These are phyloP conservation scores for Pichia cactophila DNA, from an alignment of 1,139 yeast genomes.

Conservation along the genomic window DNA sequence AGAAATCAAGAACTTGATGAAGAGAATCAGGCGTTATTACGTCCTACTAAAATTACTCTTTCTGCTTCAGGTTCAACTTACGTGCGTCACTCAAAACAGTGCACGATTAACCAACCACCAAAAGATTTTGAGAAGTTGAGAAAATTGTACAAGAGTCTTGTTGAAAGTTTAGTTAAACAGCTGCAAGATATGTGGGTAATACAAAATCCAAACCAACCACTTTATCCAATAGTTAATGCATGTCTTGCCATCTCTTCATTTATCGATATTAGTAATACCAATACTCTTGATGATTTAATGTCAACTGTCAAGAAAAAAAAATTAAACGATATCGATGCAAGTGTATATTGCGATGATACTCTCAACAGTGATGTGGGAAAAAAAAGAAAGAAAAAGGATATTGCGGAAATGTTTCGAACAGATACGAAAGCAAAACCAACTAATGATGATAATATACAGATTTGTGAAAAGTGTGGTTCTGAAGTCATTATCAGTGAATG, in stretches of 20 bases:
- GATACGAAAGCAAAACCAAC: background rate
- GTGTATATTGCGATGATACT: background rate
- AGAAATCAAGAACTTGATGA: slow-evolving; percentile 71
- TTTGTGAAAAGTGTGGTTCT: slow-evolving; percentile 22
- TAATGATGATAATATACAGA: background rate
- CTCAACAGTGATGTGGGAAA: background rate
- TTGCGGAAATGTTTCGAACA: background rate
- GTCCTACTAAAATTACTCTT: slow-evolving; percentile 49
- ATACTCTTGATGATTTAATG: slow-evolving; percentile 46
- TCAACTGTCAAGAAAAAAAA: slow-evolving; percentile 15
- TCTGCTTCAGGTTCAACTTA: slow-evolving; percentile 26
- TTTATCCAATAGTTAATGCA: slow-evolving; percentile 45
- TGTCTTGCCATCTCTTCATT: slow-evolving; percentile 49
- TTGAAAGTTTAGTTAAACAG: slow-evolving; percentile 33
- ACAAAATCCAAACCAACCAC: slow-evolving; percentile 22
- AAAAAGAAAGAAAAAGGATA: background rate
- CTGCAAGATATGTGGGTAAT: slow-evolving; percentile 29
- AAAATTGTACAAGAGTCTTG: slow-evolving; percentile 32
- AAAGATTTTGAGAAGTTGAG: slow-evolving; percentile 37
- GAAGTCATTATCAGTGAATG: slow-evolving; percentile 15
- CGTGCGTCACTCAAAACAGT: slow-evolving; percentile 37
- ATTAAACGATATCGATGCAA: slow-evolving; percentile 3
- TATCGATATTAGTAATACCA: slow-evolving; percentile 35
- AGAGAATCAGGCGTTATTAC: slow-evolving; percentile 39
- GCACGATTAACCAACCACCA: slow-evolving; percentile 33